These are phyloP conservation scores for Salvia miltiorrhiza DNA, from an alignment of 257 asterid genomes.

Conservation along the genomic window DNA sequence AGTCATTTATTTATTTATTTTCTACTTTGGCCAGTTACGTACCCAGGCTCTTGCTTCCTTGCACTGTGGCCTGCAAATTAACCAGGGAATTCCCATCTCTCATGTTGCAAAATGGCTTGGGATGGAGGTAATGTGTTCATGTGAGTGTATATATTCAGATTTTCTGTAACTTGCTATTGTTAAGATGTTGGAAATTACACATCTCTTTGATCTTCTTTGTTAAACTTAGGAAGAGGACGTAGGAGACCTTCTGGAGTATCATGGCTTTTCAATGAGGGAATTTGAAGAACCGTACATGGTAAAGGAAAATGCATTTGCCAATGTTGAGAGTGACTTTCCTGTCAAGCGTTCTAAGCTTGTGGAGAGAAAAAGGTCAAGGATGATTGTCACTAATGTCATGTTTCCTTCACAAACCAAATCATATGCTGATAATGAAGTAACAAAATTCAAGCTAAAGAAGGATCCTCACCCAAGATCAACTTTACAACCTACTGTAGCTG, in stretches of 20 bases:
- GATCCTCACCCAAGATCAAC: constrained; percentile 31
- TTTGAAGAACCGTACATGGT: constrained; percentile 97
- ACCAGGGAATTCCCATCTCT: constrained; percentile 87
- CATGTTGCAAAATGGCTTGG: constrained; percentile 90
- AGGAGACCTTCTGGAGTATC: constrained; percentile 67
- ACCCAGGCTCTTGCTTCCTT: constrained; percentile 93
- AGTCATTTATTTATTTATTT: constrained; percentile 18
- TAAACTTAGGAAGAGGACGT: constrained; percentile 80
- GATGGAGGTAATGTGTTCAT: constrained; percentile 64
- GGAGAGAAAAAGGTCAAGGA: constrained; percentile 60
- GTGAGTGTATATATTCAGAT: neutral
- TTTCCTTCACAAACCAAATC: constrained; percentile 41
- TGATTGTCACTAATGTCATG: constrained; percentile 58
- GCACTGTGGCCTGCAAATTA: constrained; percentile 83
- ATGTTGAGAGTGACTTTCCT: constrained; percentile 74
- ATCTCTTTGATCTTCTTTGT: constrained; percentile 13
- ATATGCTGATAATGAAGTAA: constrained; percentile 30
- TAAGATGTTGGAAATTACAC: constrained; percentile 10
- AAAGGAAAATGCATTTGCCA: constrained; percentile 71
- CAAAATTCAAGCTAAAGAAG: constrained; percentile 29
- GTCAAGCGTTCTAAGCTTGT: constrained; percentile 86
- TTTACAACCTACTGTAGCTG: constrained; percentile 26
- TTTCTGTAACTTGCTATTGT: constrained; percentile 11
- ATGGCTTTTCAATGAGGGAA: constrained; percentile 78
- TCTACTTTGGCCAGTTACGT: constrained; percentile 62